Percentiles rank a stretch among this genome's conserved stretches.
These are phyloP conservation scores for Verticillium nonalfalfae DNA, from an alignment of 2,329 filamentous ascomycete species.

Conservation along the genomic window DNA sequence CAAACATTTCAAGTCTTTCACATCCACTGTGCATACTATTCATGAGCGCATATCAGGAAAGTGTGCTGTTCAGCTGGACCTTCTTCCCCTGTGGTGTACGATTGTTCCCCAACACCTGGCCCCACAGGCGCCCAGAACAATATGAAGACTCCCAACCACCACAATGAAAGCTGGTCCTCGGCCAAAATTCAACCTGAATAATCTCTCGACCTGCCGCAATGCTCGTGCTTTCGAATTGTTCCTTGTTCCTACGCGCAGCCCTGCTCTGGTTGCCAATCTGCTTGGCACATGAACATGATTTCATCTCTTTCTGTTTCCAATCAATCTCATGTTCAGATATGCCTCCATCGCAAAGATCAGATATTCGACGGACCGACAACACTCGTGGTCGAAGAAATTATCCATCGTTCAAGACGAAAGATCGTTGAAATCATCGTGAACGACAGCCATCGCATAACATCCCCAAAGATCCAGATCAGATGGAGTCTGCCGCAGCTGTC, in stretches of 20 bases:
- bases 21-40: too few species aligned
- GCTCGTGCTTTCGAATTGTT: not conserved
- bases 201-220: not conserved
- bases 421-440: not conserved
- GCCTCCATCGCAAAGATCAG: not conserved
- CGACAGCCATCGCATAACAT: too few species aligned
- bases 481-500: not conserved
- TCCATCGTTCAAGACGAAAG: not conserved
- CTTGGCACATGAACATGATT: not conserved
- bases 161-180: not conserved
- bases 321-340: not conserved
- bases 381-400: not conserved
- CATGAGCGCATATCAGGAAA: not conserved
- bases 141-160: not conserved
- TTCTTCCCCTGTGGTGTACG: not conserved
- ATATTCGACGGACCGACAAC: not conserved
- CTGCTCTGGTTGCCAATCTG: not conserved
- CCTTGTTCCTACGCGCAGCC: not conserved
- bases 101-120: not conserved
- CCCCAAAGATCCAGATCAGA: not conserved
- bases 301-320: not conserved
- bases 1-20: too few species aligned
- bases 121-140: not conserved
- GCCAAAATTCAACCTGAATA: not conserved
- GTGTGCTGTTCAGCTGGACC: not conserved